Evolutionary conservation across 208 protist species (phyloP).

Genomic region (Spongospora subterranea): DNA sequence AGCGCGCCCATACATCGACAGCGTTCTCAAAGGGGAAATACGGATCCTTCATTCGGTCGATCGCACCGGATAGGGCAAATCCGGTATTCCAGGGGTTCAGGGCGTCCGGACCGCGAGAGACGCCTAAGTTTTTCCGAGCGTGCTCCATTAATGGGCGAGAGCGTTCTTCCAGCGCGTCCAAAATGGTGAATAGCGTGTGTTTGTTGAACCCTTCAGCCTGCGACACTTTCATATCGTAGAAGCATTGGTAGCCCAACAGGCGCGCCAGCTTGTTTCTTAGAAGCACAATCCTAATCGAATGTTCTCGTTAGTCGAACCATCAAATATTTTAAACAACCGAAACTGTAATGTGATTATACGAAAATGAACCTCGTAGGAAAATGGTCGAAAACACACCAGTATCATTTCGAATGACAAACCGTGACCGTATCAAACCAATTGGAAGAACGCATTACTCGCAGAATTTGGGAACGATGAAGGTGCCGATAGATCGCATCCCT

Average conservation of each 20-base stretch:
- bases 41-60: slow-evolving; percentile 69
- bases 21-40: slow-evolving; percentile 74
- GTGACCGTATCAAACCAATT: too few relatives aligned
- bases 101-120: slow-evolving; percentile 61
- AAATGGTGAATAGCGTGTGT: slow-evolving; percentile 69
- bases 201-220: slow-evolving; percentile 71
- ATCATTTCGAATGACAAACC: too few relatives aligned
- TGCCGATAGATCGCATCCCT: too few relatives aligned
- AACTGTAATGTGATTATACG: background rate
- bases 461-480: too few relatives aligned
- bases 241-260: slow-evolving; percentile 68
- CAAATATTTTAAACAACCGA: background rate
- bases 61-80: slow-evolving; percentile 64
- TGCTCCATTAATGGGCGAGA: slow-evolving; percentile 59
- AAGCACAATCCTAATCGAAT: slow-evolving; percentile 62
- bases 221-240: slow-evolving; percentile 66
- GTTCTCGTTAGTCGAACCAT: slow-evolving; percentile 65
- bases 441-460: too few relatives aligned
- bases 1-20: slow-evolving; percentile 67
- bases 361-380: too few relatives aligned
- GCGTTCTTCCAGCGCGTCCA: slow-evolving; percentile 67
- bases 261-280: slow-evolving; percentile 62
- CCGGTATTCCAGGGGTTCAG: slow-evolving; percentile 69
- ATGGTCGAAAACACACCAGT: too few relatives aligned
- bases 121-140: slow-evolving; percentile 57